phyloP scores from a whole-genome alignment of 768 basidiomycete genomes.

The Lactifluus echinatus region DNA sequence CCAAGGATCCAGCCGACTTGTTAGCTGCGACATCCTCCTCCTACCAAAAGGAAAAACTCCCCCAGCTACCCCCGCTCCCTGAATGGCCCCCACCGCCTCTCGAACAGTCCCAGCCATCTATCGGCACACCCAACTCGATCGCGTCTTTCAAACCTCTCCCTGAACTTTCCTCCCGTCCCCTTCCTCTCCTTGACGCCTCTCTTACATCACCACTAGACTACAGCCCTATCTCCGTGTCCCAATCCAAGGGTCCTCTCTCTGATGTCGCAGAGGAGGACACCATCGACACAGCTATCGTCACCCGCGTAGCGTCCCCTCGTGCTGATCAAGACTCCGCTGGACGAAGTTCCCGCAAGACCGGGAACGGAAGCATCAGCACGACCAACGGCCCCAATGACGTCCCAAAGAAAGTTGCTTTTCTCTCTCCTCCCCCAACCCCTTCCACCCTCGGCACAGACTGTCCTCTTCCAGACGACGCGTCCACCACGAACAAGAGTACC shows the following conservation, averaged over 20 bases:
- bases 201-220: slow-evolving; percentile 29
- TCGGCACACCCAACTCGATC: slow-evolving; percentile 30
- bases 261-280: slow-evolving; percentile 19
- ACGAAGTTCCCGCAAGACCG: slow-evolving; percentile 33
- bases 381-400: slow-evolving; percentile 35
- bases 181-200: slow-evolving; percentile 40
- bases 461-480: slow-evolving; percentile 41
- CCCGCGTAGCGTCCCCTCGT: slow-evolving; percentile 17
- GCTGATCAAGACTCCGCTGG: slow-evolving; percentile 29
- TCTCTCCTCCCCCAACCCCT: slow-evolving; percentile 71
- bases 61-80: slow-evolving; percentile 49
- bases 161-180: slow-evolving; percentile 44
- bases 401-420: slow-evolving; percentile 83
- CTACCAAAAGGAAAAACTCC: slow-evolving; percentile 49
- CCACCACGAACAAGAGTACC: slow-evolving; percentile 47
- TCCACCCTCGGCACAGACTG: slow-evolving; percentile 38
- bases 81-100: slow-evolving; percentile 52
- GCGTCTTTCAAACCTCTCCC: slow-evolving; percentile 64
- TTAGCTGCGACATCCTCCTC: slow-evolving; percentile 18
- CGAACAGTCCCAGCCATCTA: slow-evolving; percentile 19
- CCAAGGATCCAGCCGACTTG: slow-evolving; percentile 29
- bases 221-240: slow-evolving; percentile 15
- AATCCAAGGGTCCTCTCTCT: slow-evolving; percentile 22
- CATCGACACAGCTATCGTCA: slow-evolving; percentile 14
- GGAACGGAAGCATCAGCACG: slow-evolving; percentile 29